These are phyloP conservation scores for Podospora tetraspora DNA, from an alignment of 495 filamentous ascomycete species.

Conservation along the genomic window DNA sequence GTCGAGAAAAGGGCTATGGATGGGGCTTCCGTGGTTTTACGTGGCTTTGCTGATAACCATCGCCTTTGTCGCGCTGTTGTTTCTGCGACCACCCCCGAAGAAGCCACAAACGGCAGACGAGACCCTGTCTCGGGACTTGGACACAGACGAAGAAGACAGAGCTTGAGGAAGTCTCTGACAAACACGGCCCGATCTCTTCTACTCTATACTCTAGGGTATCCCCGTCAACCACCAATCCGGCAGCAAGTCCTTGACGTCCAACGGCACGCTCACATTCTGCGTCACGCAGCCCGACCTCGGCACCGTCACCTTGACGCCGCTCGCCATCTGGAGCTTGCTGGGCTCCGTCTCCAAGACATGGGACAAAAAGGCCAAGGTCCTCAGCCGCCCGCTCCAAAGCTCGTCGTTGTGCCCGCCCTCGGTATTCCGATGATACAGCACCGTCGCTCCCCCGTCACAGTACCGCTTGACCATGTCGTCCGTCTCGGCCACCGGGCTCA, in stretches of 20 bases:
- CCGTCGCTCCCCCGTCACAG: slow-evolving; percentile 32
- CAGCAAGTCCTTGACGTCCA: slow-evolving; percentile 15
- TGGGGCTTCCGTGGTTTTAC: slow-evolving; percentile 13
- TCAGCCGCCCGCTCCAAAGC: slow-evolving; percentile 21
- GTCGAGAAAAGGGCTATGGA: slow-evolving; percentile 7
- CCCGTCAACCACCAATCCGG: slow-evolving; percentile 21
- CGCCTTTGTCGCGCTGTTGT: slow-evolving; percentile 3
- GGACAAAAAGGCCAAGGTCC: slow-evolving; percentile 22
- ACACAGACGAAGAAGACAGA: not conserved
- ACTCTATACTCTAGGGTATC: not conserved
- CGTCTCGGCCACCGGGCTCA: slow-evolving; percentile 40
- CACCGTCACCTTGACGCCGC: slow-evolving; percentile 10
- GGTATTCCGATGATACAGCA: slow-evolving; percentile 40
- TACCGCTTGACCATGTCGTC: slow-evolving; percentile 41
- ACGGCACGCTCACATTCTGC: slow-evolving; percentile 17
- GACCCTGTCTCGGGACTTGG: not conserved
- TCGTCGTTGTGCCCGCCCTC: slow-evolving; percentile 34
- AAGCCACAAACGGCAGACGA: not conserved
- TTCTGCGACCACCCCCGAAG: not conserved
- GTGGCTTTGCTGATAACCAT: not conserved
- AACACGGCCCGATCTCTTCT: not conserved
- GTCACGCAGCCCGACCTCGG: slow-evolving; percentile 14
- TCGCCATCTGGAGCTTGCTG: not conserved
- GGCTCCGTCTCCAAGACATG: slow-evolving; percentile 17
- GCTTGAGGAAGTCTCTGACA: no score